Evolutionary conservation across 2,329 filamentous ascomycete species (phyloP), one percentile per base, ranked within the genome.

Genomic region (Graphilbum sp.): DNA sequence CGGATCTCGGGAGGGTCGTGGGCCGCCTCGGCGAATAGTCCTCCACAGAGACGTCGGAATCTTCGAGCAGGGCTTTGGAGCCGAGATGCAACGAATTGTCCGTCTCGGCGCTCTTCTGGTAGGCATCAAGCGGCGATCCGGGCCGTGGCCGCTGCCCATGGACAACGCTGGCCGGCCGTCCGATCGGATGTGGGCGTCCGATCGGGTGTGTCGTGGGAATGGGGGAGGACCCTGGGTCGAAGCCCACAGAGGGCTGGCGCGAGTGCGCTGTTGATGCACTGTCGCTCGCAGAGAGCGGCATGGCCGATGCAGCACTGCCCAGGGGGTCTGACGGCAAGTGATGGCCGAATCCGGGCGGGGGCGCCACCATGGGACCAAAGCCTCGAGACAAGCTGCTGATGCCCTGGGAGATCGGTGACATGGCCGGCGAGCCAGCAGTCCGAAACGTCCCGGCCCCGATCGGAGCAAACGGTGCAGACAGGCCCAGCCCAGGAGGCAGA

Each of bases 31-130:
- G 36, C 18, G 43, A 19, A 25, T 47, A 61, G 35, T 48, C 57
- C 6, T 56, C 54, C 25, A 64, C 61, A 44, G 58, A 69, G 52
- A 64, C 79, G 58, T 64, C 83, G 50, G 56, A 76, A 51, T 92
- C 86, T 43, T 79, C 79, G 34, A 96, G 64, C 12, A 98, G 64
- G 12, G 87, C 90, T 49, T 85, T 87, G 56, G 88, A 96, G 12
- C 90, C 90, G 20, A 98, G 67, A 49, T 90, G 86, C 43, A 38
- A 32, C 3, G 36, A n/a, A 44, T 76, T 79, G 39, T 88, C 84
- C 27, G 27, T 8, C 17, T 79, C 75, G 21, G 63, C 59, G 10
- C 40, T 42, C 9, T n/a, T 50, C 18, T 13, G 9, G 2, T 37
- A 24, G 21, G 21, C 11, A 11, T 16, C 30, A 6, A 13, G 44